Base-by-base conservation (phyloP, 2,329 filamentous ascomycete species). In the Thelonectria discophora region DNA sequence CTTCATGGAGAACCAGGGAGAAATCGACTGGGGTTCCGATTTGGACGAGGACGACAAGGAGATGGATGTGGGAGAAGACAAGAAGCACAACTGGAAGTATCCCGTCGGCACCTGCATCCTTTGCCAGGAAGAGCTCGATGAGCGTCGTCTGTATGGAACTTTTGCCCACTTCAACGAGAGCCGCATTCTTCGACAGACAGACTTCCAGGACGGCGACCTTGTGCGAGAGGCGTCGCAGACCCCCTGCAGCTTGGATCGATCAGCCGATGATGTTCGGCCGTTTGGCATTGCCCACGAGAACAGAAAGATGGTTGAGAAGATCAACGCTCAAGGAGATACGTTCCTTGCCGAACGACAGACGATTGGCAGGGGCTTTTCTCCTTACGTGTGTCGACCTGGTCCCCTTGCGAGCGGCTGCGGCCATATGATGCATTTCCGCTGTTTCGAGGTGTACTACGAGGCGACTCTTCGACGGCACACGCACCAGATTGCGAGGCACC, bases 381-480 rank as follows among this genome's bases (percentile, higher is more conserved):
- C 88, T 7, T 81, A 84, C 10, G 83, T 88, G 42, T 88, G 88
- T 34, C 83, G 85, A 27, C 82, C 86, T 17, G 95, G 94, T 0
- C 91, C 94, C 0, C 90, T 98, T 2, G 92, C 94, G 11, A 92
- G 91, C 37, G 93, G 94, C 10, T 99, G 95, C 76, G 95, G 95
- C 3, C 95, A 99, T 76, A 96, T 99, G 72, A 99, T 99, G 95
- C 95, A 99, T 76, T 98, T 92, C 75, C 88, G 87, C 68, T 99
- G 95, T 78, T 99, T 99, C 74, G 93, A 97, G 72, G 87, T 91
- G 42, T 99, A 98, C 73, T 90, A 92, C 66, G 87, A 91, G 47
- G 93, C 94, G 4, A 97, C 93, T 0, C 84, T 89, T 55, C 86
- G 94, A 62, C 87, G 95, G 40, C 96, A 99, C 74, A 87, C 86